Evolutionary conservation across 73 alveolate genomes (phyloP), one percentile per base, ranked within the genome.

Genomic region (Paramecium pentaurelia): DNA sequence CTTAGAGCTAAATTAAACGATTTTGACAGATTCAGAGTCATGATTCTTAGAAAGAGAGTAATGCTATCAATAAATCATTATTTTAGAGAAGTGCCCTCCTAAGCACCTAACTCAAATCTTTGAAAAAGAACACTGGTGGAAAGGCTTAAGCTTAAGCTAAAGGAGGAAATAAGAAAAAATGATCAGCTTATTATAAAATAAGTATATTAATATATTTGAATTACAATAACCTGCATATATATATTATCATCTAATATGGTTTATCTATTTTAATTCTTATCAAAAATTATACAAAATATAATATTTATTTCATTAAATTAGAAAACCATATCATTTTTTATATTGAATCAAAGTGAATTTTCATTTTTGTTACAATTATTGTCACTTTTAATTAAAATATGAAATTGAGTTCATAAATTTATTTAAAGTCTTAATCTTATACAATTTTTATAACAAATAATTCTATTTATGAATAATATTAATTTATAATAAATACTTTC

Each of bases 1-100:
- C 90, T 94, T 93, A 94, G 98, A 94, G 97, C 98, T 60, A 87
- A 91, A 77, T 93, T 93, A 88, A 93, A 45, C 89, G 98, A 96
- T 83, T 94, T 94, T 80, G 97, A 96, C 73, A 96, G 98, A 94
- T 96, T 96, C 96, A 92, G 75, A 83, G 98, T 94, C 20, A 75
- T 75, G 95, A 93, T 95, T 93, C 92, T 86, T 77, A 94, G 94
- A 93, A 94, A 90, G 92, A 94, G 94, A 83, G 94, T 89, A 89
- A 54, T 54, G 70, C 70, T 54, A 54, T 54, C 70, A 54, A 18
- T 18, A 54, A 54, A 54, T 54, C 70, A 18, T 54, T 18, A 22
- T 73, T 10, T 16, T 73, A 73, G 87, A 73, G 87, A 73, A 73
- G 87, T 37, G 87, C 87, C 54, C 58, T 73, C 60, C 60, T 73